These are phyloP conservation scores for Bipolaris victoriae DNA, from an alignment of 2,329 filamentous ascomycete species.

Conservation along the genomic window DNA sequence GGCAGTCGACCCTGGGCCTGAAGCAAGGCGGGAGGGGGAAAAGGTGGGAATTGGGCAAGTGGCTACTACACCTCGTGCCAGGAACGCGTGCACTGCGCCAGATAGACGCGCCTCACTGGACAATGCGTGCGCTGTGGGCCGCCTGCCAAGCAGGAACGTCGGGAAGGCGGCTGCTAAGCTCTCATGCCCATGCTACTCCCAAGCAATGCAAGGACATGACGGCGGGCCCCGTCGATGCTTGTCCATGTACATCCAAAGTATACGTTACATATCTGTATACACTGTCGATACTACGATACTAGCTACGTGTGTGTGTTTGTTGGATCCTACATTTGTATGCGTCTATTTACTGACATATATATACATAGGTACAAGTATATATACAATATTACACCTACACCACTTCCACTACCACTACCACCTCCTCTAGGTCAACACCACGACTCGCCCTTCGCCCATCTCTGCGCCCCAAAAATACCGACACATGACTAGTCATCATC, in stretches of 20 bases:
- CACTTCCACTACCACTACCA: no score
- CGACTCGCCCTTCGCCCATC: no score
- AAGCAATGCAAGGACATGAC: background rate
- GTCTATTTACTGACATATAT: no score
- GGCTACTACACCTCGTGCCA: conserved; percentile 15
- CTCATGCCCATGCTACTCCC: conserved; percentile 8
- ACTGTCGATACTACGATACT: no score
- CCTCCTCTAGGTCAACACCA: no score
- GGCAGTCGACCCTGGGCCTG: conserved; percentile 11
- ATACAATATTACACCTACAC: no score
- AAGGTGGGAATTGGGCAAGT: background rate
- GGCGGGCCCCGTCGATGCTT: background rate
- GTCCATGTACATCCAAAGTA: background rate
- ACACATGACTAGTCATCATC: no score
- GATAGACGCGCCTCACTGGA: conserved; percentile 20
- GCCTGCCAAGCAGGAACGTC: conserved; percentile 15
- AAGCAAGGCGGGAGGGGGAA: conserved; percentile 9
- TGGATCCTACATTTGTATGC: no score
- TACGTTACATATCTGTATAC: no score
- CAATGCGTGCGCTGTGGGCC: conserved; percentile 6
- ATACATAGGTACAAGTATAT: no score
- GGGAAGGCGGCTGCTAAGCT: conserved; percentile 9
- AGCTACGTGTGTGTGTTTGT: no score
- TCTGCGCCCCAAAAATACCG: no score
- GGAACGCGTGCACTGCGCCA: conserved; percentile 23